These are phyloP conservation scores for Podila verticillata DNA, from an alignment of 192 early-diverging fungal genomes.

Conservation along the genomic window DNA sequence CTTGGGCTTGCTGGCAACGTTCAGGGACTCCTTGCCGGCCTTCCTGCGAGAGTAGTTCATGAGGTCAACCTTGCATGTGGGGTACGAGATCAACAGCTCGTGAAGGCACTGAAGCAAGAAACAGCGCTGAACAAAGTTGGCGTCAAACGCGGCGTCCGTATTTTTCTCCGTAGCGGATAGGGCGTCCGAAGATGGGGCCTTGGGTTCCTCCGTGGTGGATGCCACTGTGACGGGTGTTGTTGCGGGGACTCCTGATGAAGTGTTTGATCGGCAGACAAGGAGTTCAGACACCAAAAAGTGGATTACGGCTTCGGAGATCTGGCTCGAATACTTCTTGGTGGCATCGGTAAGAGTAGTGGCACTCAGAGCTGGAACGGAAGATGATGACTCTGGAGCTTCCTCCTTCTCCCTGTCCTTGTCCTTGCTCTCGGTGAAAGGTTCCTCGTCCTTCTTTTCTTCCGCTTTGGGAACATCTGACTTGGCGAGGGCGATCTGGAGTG, in stretches of 20 bases:
- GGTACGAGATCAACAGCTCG: constrained; percentile 90
- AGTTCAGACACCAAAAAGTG: constrained; percentile 66
- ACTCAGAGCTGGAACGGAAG: constrained; percentile 7
- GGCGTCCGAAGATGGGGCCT: background rate
- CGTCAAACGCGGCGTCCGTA: constrained; percentile 4
- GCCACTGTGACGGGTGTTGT: background rate
- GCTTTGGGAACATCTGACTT: constrained; percentile 23
- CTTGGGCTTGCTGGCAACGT: constrained; percentile 44
- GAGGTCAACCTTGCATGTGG: constrained; percentile 78
- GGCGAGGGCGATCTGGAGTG: constrained; percentile 67
- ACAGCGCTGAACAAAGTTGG: constrained; percentile 54
- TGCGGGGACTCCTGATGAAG: no score
- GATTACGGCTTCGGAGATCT: constrained; percentile 62
- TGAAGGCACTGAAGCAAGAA: constrained; percentile 89
- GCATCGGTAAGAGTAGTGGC: constrained; percentile 30
- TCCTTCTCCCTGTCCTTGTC: constrained; percentile 25
- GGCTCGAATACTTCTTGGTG: constrained; percentile 55
- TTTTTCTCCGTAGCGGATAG: background rate
- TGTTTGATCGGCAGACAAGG: constrained; percentile 36
- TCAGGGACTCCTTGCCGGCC: constrained; percentile 52
- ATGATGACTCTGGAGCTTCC: background rate
- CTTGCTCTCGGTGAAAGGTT: constrained; percentile 19
- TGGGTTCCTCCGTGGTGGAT: background rate
- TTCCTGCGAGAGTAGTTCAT: constrained; percentile 66
- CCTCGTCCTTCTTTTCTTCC: constrained; percentile 26